Evolutionary conservation across 805 yeast genomes (phyloP).

Genomic region (Wickerhamomyces ciferrii): DNA sequence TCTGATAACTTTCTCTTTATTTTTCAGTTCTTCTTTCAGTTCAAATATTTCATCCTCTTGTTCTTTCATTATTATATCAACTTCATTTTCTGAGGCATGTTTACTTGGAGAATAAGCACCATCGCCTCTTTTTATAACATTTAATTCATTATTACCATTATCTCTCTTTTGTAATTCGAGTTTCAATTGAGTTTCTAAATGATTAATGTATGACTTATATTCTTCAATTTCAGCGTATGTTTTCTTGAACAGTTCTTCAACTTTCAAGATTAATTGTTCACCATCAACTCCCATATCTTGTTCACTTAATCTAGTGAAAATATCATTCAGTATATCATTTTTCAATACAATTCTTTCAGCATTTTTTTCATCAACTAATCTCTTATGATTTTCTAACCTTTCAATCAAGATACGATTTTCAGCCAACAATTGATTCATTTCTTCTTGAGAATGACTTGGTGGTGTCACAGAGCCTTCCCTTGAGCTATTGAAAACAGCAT

Average conservation of each 20-base stretch:
- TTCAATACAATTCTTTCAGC: constrained; percentile 50
- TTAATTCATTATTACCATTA: neutral
- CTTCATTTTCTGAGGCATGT: constrained; percentile 11
- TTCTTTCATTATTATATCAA: constrained; percentile 38
- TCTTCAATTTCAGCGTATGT: constrained; percentile 52
- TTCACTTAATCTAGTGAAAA: constrained; percentile 36
- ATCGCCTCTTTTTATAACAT: neutral
- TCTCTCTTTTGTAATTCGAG: constrained; percentile 10
- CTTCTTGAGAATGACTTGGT: constrained; percentile 21
- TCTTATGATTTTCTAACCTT: constrained; percentile 61
- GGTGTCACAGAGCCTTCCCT: constrained; percentile 1
- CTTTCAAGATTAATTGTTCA: constrained; percentile 35
- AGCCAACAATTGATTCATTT: constrained; percentile 41
- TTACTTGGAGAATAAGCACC: constrained; percentile 9
- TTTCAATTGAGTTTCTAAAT: constrained; percentile 49
- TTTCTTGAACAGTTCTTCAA: constrained; percentile 42
- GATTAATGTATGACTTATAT: constrained; percentile 51
- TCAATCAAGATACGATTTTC: constrained; percentile 65
- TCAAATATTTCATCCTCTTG: constrained; percentile 67
- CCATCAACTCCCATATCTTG: constrained; percentile 28
- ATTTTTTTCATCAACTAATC: constrained; percentile 56
- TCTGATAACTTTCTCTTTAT: constrained; percentile 75
- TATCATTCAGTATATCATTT: constrained; percentile 54
- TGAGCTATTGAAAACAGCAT: constrained; percentile 3
- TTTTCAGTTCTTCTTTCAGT: constrained; percentile 53